Conservation (phyloP, 257 asterid genomes). For the Lithospermum erythrorhizon region DNA sequence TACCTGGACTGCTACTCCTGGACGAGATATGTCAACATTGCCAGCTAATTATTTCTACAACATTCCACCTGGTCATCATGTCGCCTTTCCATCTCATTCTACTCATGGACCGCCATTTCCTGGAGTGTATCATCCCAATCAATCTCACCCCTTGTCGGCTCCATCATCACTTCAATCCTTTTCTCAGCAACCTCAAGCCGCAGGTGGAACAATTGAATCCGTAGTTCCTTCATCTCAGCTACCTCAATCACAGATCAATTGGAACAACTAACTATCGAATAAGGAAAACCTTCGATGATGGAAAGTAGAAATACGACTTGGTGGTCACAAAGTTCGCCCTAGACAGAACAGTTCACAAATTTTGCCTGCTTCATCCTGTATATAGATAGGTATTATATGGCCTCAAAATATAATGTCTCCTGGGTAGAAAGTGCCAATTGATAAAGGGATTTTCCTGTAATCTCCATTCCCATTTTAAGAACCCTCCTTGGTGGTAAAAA, state of each 20-base stretch:
- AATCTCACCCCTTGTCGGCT: constrained; percentile 15
- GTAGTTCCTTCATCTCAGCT: constrained; percentile 31
- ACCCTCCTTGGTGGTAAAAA: background rate
- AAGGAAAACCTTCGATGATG: constrained; percentile 26
- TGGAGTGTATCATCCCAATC: constrained; percentile 35
- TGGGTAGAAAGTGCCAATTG: background rate
- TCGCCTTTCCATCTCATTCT: constrained; percentile 25
- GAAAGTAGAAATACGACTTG: background rate
- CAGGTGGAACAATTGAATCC: constrained; percentile 29
- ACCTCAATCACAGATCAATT: constrained; percentile 29
- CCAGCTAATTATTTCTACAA: constrained; percentile 41
- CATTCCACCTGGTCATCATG: constrained; percentile 38
- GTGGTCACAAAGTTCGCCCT: background rate
- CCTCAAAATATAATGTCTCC: background rate
- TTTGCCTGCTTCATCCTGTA: background rate
- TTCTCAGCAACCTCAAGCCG: constrained; percentile 35
- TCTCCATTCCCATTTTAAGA: background rate
- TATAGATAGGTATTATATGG: background rate
- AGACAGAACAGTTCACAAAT: too few species aligned
- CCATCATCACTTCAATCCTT: constrained; percentile 29
- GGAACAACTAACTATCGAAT: constrained; percentile 30
- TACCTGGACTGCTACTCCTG: constrained; percentile 21
- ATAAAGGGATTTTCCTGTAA: background rate
- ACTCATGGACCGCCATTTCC: constrained; percentile 25
- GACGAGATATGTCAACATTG: constrained; percentile 30